Base-by-base conservation (phyloP, 192 early-diverging fungal genomes). In the Pilobolus umbonatus region DNA sequence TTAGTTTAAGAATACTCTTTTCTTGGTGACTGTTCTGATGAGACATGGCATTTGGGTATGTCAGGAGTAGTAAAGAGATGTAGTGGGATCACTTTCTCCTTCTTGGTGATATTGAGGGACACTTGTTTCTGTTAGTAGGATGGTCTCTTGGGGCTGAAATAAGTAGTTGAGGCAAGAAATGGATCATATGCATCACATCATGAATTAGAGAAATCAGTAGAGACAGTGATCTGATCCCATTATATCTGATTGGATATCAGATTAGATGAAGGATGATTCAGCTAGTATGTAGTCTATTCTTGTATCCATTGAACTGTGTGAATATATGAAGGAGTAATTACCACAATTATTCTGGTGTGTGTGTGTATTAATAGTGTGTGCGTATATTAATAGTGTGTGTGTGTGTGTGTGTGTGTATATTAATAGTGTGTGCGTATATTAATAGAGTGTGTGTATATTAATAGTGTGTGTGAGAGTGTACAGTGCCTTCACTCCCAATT, bases 141-240 rank as follows among this genome's bases (percentile, higher is more conserved):
- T 49, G 29, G 8, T 49, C 47, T 2, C 19, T 49, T 8, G 25
- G 29, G 11, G 25, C 29, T 10, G 47, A 49, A n/a, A 28, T 49
- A 49, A 49, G 47, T 22, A 49, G 14, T n/a, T 22, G 47, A 7
- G 47, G 25, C 8, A n/a, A n/a, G n/a, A n/a, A n/a, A n/a, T n/a
- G n/a, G n/a, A n/a, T n/a, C n/a, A n/a, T n/a, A n/a, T n/a, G n/a
- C n/a, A n/a, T n/a, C n/a, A n/a, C n/a, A n/a, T n/a, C n/a, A n/a
- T n/a, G n/a, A n/a, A n/a, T n/a, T n/a, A n/a, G n/a, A n/a, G n/a
- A n/a, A n/a, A n/a, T n/a, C n/a, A 61, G 1, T 92, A 85, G 1
- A 88, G 90, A 57, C 91, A 93, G 62, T 93, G 91, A 67, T 93
- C 91, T 14, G 84, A 87, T 7, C 91, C 91, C 47, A 82, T 64